Conservation (phyloP, 768 basidiomycete genomes). For the Trametes elegans region DNA sequence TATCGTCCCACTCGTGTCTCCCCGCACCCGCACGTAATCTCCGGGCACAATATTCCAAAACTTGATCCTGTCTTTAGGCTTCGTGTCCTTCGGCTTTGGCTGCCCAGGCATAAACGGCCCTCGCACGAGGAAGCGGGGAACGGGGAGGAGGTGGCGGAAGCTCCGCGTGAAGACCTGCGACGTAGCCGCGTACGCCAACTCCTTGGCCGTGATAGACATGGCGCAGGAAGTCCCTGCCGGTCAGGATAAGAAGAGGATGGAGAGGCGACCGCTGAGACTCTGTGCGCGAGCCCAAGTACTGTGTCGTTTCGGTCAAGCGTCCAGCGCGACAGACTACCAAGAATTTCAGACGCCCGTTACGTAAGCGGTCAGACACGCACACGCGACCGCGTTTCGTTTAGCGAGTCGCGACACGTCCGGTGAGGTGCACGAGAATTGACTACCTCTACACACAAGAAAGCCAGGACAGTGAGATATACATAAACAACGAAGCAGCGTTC, state of each 20-base stretch:
- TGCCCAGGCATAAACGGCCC: conserved; percentile 25
- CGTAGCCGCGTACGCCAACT: conserved; percentile 29
- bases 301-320: conserved; percentile 3
- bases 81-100: conserved; percentile 52
- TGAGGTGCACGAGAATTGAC: too few relatives aligned
- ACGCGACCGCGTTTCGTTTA: conserved; percentile 14
- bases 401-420: conserved; percentile 1
- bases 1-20: conserved; percentile 56
- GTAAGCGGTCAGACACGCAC: conserved; percentile 7
- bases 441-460: too few relatives aligned
- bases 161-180: conserved; percentile 49
- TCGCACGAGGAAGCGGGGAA: conserved; percentile 51
- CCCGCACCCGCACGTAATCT: conserved; percentile 69
- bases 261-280: background rate
- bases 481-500: conserved; percentile 10
- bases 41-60: conserved; percentile 89
- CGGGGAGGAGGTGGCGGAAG: conserved; percentile 61
- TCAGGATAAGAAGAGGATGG: background rate
- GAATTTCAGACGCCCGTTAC: conserved; percentile 14
- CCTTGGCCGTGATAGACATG: conserved; percentile 13
- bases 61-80: conserved; percentile 69
- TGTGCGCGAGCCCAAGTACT: background rate
- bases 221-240: background rate
- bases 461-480: background rate
- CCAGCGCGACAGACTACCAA: conserved; percentile 16